These are phyloP conservation scores for Bombardia bombarda DNA, from an alignment of 495 filamentous ascomycete species.

Conservation along the genomic window DNA sequence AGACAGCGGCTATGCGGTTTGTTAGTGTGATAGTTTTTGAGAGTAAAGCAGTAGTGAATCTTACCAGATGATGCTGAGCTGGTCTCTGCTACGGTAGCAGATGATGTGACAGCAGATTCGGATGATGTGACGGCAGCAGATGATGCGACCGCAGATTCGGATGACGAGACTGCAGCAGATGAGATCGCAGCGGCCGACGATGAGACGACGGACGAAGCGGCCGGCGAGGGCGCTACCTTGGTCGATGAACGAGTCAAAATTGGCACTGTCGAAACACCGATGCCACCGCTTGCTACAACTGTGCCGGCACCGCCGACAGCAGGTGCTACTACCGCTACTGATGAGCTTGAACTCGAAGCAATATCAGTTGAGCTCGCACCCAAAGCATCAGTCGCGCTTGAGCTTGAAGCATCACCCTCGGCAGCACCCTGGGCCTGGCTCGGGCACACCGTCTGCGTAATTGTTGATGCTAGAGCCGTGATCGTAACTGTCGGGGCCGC, in stretches of 20 bases:
- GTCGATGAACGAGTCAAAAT: no score
- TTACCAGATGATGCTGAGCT: not conserved
- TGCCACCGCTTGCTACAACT: conserved; percentile 14
- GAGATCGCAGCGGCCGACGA: not conserved
- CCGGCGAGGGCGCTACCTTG: not conserved
- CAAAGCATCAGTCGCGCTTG: not conserved
- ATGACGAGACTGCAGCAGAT: not conserved
- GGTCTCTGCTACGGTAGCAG: no score
- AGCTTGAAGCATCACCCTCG: no score
- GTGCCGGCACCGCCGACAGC: conserved; percentile 2
- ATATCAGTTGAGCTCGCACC: not conserved
- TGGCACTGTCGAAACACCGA: no score
- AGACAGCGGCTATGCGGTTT: not conserved
- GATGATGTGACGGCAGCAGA: no score
- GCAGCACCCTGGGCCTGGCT: conserved; percentile 12
- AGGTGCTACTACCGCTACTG: conserved; percentile 2
- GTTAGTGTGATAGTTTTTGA: not conserved
- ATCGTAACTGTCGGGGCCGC: conserved; percentile 29
- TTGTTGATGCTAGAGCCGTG: conserved; percentile 32
- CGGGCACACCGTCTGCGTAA: conserved; percentile 25
- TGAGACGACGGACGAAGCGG: not conserved
- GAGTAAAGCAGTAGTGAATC: not conserved
- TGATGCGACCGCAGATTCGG: no score
- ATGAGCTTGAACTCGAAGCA: not conserved
- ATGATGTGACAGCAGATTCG: no score